Evolutionary conservation across 495 filamentous ascomycete species (phyloP).

Genomic region (Talaromyces wortmannii): DNA sequence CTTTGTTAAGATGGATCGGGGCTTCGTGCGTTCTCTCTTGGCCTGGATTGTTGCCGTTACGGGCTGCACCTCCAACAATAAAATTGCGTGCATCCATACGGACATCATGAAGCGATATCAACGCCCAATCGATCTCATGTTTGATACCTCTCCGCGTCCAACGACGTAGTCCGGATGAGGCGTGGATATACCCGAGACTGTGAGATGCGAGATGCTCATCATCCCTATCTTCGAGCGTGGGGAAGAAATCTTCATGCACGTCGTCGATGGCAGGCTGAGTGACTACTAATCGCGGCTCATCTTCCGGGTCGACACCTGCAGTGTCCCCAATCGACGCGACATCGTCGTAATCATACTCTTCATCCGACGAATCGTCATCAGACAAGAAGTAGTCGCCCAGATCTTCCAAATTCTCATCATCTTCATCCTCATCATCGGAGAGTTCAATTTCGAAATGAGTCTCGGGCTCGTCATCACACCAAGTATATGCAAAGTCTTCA

Average conservation of each 20-base stretch:
- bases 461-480: slow-evolving; percentile 27
- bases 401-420: slow-evolving; percentile 24
- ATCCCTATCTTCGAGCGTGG: slow-evolving; percentile 51
- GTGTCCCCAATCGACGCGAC: slow-evolving; percentile 72
- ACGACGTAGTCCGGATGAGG: slow-evolving; percentile 79
- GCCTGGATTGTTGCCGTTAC: slow-evolving; percentile 9
- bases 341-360: slow-evolving; percentile 49
- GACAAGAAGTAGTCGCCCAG: slow-evolving; percentile 32
- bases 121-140: slow-evolving; percentile 94
- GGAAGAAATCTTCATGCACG: slow-evolving; percentile 72
- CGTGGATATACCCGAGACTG: slow-evolving; percentile 74
- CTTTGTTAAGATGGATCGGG: slow-evolving; percentile 32
- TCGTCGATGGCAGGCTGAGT: slow-evolving; percentile 89
- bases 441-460: slow-evolving; percentile 37
- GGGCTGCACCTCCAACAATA: slow-evolving; percentile 39
- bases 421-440: slow-evolving; percentile 45
- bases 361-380: slow-evolving; percentile 40
- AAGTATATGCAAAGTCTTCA: slow-evolving; percentile 22
- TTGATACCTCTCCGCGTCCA: slow-evolving; percentile 56
- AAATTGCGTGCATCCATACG: slow-evolving; percentile 66
- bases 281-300: slow-evolving; percentile 63
- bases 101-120: slow-evolving; percentile 71
- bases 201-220: slow-evolving; percentile 72
- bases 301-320: slow-evolving; percentile 67
- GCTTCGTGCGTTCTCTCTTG: slow-evolving; percentile 12